Evolutionary conservation across 345 rosid species (phyloP), one percentile per base, ranked within the genome.

Genomic region (Tarenaya hassleriana): DNA sequence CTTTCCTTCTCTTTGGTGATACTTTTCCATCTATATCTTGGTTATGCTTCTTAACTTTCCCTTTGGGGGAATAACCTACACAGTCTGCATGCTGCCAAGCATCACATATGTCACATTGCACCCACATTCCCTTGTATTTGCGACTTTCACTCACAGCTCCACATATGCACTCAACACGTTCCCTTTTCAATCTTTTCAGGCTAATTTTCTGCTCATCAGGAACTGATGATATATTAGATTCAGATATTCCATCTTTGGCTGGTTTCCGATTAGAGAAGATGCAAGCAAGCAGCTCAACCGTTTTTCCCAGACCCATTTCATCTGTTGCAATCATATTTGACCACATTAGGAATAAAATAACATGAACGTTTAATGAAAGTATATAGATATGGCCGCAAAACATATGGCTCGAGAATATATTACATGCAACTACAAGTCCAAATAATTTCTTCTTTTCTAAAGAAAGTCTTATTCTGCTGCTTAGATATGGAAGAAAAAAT

Each of bases 21-120:
- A 35, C 42, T 45, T 37, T 58, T 5, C 20, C 55, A 51, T 42
- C 58, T n/a, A 12, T 10, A 38, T 66, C 47, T 54, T 70, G 63
- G 55, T 60, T 55, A 61, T 49, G 11, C 61, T 75, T 75, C 45
- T 53, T 66, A 18, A 62, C 49, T 58, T 74, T 78, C 40, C 96
- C 86, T 56, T 71, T 80, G 32, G 95, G 75, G 21, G 92, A 82
- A 77, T 91, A 91, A 59, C 96, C 92, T 50, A 87, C 98, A 75
- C 96, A 91, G 12, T 87, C 92, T 0, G 98, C 85, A 79, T 91
- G 98, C 66, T 91, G 98, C 98, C 98, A 91, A 70, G 98, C 98
- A 81, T 87, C 96, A 73, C 98, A 91, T 1, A 73, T 64, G 67
- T 91, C 98, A 44, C 98, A 91, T 61, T 87, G 96, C 45, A 91